These are phyloP conservation scores for Didymella exigua DNA, from an alignment of 2,329 filamentous ascomycete genomes.

Conservation along the genomic window DNA sequence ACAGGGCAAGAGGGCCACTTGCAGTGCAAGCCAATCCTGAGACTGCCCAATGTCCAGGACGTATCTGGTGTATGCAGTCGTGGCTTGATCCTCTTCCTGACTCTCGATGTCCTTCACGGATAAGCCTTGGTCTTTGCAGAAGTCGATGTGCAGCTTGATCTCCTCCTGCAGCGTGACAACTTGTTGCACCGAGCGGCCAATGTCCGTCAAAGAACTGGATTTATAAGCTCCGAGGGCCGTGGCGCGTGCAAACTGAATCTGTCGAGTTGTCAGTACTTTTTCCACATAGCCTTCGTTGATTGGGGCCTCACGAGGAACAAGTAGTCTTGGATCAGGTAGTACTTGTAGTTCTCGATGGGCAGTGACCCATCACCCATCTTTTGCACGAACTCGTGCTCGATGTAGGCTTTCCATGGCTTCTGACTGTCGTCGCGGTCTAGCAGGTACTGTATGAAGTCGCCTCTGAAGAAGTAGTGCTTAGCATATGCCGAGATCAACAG, in stretches of 20 bases:
- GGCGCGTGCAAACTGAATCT: slow-evolving; percentile 86
- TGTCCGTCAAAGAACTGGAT: slow-evolving; percentile 72
- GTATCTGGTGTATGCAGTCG: slow-evolving; percentile 80
- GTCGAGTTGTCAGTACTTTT: slow-evolving; percentile 12
- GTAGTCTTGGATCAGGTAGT: slow-evolving; percentile 91
- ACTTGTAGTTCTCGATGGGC: slow-evolving; percentile 77
- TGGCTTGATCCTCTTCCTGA: slow-evolving; percentile 78
- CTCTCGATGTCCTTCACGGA: slow-evolving; percentile 72
- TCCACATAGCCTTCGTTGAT: background rate
- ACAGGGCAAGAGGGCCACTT: slow-evolving; percentile 84
- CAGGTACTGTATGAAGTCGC: slow-evolving; percentile 82
- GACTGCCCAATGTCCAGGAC: slow-evolving; percentile 87
- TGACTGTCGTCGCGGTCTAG: slow-evolving; percentile 76
- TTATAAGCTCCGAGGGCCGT: slow-evolving; percentile 89
- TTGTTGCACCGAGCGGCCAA: slow-evolving; percentile 71
- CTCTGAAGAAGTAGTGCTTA: slow-evolving; percentile 46
- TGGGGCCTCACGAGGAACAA: slow-evolving; percentile 72
- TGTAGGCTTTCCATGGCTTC: slow-evolving; percentile 74
- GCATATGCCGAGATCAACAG: background rate
- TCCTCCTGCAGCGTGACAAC: slow-evolving; percentile 79
- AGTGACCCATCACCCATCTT: slow-evolving; percentile 77
- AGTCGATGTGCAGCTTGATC: slow-evolving; percentile 79
- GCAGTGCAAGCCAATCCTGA: slow-evolving; percentile 85
- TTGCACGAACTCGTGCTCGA: slow-evolving; percentile 81
- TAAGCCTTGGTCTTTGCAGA: slow-evolving; percentile 82